Evolutionary conservation across 352 stramenopile genomes (phyloP).

Genomic region (Globisporangium viniferum): DNA sequence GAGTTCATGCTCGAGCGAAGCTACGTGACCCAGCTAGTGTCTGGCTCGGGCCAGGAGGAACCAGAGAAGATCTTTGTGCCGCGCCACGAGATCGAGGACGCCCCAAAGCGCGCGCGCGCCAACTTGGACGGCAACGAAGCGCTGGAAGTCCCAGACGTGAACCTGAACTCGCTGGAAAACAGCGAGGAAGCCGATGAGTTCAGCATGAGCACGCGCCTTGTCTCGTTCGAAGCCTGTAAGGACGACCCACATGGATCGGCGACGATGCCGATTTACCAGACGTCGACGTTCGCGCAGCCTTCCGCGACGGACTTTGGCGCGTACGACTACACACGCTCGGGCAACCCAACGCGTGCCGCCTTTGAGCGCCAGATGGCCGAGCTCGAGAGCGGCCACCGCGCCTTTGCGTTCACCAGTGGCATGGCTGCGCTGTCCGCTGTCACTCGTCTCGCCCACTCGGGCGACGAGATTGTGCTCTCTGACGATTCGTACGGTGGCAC

Average conservation of each 20-base stretch:
- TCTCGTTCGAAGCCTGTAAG: conserved; percentile 80
- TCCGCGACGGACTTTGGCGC: conserved; percentile 87
- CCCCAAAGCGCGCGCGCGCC: conserved; percentile 45
- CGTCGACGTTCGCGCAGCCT: conserved; percentile 87
- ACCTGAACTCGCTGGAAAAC: conserved; percentile 30
- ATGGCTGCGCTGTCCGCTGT: conserved; percentile 95
- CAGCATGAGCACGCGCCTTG: conserved; percentile 69
- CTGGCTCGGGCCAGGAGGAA: conserved; percentile 48
- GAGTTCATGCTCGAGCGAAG: conserved; percentile 81
- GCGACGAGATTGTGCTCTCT: conserved; percentile 92
- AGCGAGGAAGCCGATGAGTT: conserved; percentile 41
- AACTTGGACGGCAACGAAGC: conserved; percentile 78
- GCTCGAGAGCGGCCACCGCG: conserved; percentile 63
- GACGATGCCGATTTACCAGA: conserved; percentile 93
- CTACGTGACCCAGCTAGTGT: conserved; percentile 84
- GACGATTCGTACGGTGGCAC: conserved; percentile 97
- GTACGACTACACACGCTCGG: conserved; percentile 94
- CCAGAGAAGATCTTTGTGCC: conserved; percentile 79
- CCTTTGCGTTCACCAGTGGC: conserved; percentile 92
- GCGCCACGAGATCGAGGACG: conserved; percentile 53
- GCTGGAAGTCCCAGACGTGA: conserved; percentile 37
- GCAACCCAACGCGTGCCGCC: conserved; percentile 91
- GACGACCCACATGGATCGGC: conserved; percentile 88
- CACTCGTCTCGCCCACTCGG: conserved; percentile 84
- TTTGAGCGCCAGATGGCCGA: conserved; percentile 92